These are phyloP conservation scores for Calonectria fujianensis DNA, from an alignment of 2,329 filamentous ascomycete species.

Conservation along the genomic window DNA sequence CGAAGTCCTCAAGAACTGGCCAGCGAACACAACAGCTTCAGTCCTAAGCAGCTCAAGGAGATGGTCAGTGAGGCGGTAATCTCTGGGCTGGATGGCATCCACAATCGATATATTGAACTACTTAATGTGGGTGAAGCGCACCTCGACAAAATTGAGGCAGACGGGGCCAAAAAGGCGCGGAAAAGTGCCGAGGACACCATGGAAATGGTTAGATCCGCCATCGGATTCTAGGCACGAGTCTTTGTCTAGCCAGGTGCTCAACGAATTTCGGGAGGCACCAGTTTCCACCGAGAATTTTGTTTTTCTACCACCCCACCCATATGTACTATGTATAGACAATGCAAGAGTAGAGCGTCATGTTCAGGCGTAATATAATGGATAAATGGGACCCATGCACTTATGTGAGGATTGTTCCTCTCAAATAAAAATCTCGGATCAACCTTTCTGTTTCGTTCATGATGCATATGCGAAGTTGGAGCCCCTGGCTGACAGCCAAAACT, in stretches of 20 bases:
- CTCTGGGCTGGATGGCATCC: conserved; percentile 70
- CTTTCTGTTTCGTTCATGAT: conserved; percentile 62
- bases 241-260: neutral
- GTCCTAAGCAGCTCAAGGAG: conserved; percentile 65
- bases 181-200: conserved; percentile 77
- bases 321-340: conserved; percentile 2
- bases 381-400: neutral
- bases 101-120: conserved; percentile 73
- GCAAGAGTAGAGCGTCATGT: conserved; percentile 12
- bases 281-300: no score
- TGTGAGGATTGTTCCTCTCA: neutral
- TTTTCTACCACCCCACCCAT: neutral
- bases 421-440: neutral
- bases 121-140: conserved; percentile 68
- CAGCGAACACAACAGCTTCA: conserved; percentile 60
- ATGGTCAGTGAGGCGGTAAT: conserved; percentile 76
- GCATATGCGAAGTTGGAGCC: conserved; percentile 77
- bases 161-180: conserved; percentile 77
- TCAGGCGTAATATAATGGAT: neutral
- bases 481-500: conserved; percentile 83
- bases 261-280: no score
- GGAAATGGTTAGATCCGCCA: conserved; percentile 69
- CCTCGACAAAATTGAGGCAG: conserved; percentile 74
- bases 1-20: conserved; percentile 65
- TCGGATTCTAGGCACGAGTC: conserved; percentile 65